Conservation (phyloP, 2,329 filamentous ascomycete genomes). For the Colletotrichum cuscutae region DNA sequence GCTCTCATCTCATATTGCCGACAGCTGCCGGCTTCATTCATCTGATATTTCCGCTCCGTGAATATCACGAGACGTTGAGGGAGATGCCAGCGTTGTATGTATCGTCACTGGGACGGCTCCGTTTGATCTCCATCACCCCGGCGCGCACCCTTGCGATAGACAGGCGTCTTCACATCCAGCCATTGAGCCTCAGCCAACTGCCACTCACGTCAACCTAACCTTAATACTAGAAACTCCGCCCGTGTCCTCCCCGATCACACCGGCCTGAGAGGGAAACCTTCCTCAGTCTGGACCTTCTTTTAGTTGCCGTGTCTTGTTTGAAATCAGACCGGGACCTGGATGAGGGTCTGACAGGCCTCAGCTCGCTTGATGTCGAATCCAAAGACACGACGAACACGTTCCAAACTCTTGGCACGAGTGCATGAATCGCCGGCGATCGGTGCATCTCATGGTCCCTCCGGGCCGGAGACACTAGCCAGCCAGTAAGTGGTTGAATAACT, state of each 20-base stretch:
- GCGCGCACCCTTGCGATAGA: slow-evolving; percentile 9
- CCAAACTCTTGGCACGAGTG: slow-evolving; percentile 8
- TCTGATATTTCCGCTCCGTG: slow-evolving; percentile 14
- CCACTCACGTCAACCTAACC: slow-evolving; percentile 5
- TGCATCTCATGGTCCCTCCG: not conserved
- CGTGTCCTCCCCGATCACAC: not conserved
- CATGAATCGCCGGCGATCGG: slow-evolving; percentile 13
- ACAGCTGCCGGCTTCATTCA: not conserved
- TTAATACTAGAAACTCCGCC: not conserved
- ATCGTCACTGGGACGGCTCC: slow-evolving; percentile 24
- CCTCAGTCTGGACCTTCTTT: slow-evolving; percentile 1
- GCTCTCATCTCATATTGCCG: not conserved
- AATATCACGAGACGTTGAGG: not conserved
- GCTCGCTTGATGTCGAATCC: not conserved
- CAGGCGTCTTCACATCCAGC: not conserved
- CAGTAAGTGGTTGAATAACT: no score
- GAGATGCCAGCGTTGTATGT: not conserved
- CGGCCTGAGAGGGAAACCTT: slow-evolving; percentile 1
- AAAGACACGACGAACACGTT: slow-evolving; percentile 15
- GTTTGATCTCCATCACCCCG: slow-evolving; percentile 23
- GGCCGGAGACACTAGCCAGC: not conserved
- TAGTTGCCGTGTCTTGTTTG: slow-evolving; percentile 1
- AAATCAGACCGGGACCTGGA: not conserved
- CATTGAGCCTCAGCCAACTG: not conserved
- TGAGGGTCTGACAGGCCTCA: not conserved